Evolutionary conservation across 371 early-diverging fungal species (phyloP).

Genomic region (Mortierella sp.): DNA sequence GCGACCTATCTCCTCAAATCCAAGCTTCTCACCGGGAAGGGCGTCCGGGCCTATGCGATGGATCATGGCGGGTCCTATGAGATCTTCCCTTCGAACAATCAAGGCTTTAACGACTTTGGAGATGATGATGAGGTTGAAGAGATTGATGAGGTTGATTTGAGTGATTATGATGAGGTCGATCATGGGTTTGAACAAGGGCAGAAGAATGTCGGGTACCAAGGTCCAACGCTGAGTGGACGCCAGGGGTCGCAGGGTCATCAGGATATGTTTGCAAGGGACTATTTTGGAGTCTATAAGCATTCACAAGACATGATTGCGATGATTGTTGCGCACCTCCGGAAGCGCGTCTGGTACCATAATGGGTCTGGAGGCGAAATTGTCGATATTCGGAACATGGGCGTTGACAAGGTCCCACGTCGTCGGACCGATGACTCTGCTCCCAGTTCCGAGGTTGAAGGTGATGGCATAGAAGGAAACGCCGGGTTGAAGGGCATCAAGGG

Average conservation of each 20-base stretch:
- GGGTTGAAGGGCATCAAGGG: conserved; percentile 28
- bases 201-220: conserved; percentile 38
- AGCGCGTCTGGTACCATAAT: conserved; percentile 30
- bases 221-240: conserved; percentile 6
- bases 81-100: conserved; percentile 20
- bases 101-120: neutral
- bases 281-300: conserved; percentile 28
- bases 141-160: conserved; percentile 35
- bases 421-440: neutral
- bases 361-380: conserved; percentile 43
- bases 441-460: neutral
- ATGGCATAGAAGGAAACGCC: neutral
- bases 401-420: neutral
- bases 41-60: conserved; percentile 21
- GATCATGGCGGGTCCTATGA: conserved; percentile 29
- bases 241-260: conserved; percentile 10
- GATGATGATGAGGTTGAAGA: conserved; percentile 26
- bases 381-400: conserved; percentile 32
- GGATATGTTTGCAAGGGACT: conserved; percentile 10
- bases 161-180: conserved; percentile 33
- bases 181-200: conserved; percentile 3
- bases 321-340: conserved; percentile 34
- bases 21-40: conserved; percentile 28
- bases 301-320: conserved; percentile 46
- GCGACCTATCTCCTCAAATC: conserved; percentile 19